These are phyloP conservation scores for Ogataea paraovalis DNA, from an alignment of 805 yeast species.

Conservation along the genomic window DNA sequence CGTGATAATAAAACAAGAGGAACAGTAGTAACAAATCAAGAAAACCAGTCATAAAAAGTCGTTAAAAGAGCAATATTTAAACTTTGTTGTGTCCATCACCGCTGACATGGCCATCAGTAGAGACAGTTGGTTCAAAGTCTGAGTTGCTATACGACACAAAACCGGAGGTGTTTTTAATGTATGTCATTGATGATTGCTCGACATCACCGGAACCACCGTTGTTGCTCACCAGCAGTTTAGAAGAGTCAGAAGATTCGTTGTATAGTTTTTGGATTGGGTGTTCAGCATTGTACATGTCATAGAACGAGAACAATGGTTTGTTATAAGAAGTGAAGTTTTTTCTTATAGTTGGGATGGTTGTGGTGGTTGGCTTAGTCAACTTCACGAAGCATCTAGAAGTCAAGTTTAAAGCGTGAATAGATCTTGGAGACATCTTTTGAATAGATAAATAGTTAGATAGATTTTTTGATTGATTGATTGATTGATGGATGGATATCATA, in stretches of 20 bases:
- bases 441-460: background rate
- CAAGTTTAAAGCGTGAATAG: conserved; percentile 25
- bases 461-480: background rate
- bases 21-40: background rate
- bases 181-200: conserved; percentile 26
- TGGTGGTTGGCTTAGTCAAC: conserved; percentile 7
- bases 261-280: conserved; percentile 17
- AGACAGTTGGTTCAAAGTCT: conserved; percentile 31
- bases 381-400: conserved; percentile 27
- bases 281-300: conserved; percentile 24
- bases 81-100: conserved; percentile 24
- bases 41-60: background rate
- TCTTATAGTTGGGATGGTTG: conserved; percentile 5
- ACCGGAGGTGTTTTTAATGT: conserved; percentile 24
- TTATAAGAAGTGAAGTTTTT: conserved; percentile 26
- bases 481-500: background rate
- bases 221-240: conserved; percentile 21
- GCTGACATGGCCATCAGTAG: conserved; percentile 24
- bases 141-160: conserved; percentile 7
- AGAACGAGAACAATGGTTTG: conserved; percentile 18
- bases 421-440: conserved; percentile 24
- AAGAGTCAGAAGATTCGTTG: conserved; percentile 10
- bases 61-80: background rate
- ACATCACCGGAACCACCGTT: conserved; percentile 29
- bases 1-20: background rate